Conservation (phyloP, 2,329 filamentous ascomycete genomes). For the Trichophyton rubrum region DNA sequence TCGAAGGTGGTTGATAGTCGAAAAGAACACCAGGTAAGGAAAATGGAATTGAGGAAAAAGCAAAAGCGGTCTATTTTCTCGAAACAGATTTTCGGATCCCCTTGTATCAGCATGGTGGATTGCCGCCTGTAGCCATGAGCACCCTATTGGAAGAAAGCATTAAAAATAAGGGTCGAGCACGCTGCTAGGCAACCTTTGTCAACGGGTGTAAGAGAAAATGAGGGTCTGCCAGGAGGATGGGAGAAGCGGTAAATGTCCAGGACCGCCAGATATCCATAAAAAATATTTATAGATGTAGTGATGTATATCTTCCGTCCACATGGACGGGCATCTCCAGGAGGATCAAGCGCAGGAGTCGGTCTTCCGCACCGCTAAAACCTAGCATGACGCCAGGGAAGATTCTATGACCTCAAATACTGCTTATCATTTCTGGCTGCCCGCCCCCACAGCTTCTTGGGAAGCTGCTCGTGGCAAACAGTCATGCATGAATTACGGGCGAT, state of each 20-base stretch:
- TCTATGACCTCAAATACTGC: not conserved
- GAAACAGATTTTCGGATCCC: constrained; percentile 2
- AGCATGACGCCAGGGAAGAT: not conserved
- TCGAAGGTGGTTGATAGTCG: not conserved
- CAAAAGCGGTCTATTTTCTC: not conserved
- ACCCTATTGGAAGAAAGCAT: not conserved
- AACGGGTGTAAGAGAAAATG: not conserved
- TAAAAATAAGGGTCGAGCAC: not conserved
- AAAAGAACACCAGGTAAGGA: not conserved
- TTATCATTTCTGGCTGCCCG: not conserved
- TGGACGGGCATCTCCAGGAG: no score
- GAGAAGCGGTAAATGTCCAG: not conserved
- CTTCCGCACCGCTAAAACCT: no score
- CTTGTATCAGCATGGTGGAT: not conserved
- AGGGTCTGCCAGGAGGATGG: not conserved
- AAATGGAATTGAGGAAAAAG: not conserved
- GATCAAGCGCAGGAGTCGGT: no score
- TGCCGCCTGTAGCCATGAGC: not conserved
- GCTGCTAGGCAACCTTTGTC: not conserved
- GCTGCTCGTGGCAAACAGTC: not conserved
- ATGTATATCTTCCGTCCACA: no score
- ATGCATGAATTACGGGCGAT: not conserved
- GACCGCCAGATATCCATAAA: not conserved
- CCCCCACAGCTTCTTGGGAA: no score
- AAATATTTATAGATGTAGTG: no score